A percentile compares a stretch with the other conserved stretches of the same genome.
phyloP scores from a whole-genome alignment of 2,329 filamentous ascomycete genomes.

The Neofusicoccum kwambonambiense region DNA sequence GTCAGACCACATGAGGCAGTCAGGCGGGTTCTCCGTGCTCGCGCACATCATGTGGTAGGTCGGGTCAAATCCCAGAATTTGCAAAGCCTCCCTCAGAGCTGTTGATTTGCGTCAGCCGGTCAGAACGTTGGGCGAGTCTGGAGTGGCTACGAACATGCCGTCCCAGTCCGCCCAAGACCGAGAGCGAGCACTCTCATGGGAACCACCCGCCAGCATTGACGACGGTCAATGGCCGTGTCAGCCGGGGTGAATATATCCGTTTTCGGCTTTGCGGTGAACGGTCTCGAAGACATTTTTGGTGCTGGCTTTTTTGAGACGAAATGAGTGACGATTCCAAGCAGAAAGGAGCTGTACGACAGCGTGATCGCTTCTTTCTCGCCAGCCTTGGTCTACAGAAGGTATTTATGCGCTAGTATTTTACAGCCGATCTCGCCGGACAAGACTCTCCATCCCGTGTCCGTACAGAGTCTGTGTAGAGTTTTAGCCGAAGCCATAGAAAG shows the following conservation, averaged over 20 bases:
- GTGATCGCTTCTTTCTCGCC: neutral
- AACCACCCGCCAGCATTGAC: neutral
- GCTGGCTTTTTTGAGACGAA: no score
- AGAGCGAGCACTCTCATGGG: neutral
- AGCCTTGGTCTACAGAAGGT: neutral
- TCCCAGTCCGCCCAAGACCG: neutral
- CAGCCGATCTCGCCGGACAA: neutral
- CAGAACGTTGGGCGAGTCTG: neutral
- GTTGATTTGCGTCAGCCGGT: neutral
- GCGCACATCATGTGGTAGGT: constrained; percentile 74
- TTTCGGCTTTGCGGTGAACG: neutral
- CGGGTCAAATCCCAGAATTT: constrained; percentile 65
- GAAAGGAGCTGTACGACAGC: neutral
- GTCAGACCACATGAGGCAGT: constrained; percentile 69
- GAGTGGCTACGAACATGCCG: neutral
- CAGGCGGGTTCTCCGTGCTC: constrained; percentile 65
- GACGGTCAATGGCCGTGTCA: neutral
- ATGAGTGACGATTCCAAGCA: no score
- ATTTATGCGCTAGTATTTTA: neutral
- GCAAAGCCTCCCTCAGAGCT: constrained; percentile 52
- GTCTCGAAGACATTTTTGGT: neutral
- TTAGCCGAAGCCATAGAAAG: neutral
- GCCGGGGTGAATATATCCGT: neutral
- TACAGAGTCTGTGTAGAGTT: neutral
- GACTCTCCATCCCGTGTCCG: neutral